phyloP scores from a whole-genome alignment of 495 filamentous ascomycete genomes.

The Annulohypoxylon maeteangense region DNA sequence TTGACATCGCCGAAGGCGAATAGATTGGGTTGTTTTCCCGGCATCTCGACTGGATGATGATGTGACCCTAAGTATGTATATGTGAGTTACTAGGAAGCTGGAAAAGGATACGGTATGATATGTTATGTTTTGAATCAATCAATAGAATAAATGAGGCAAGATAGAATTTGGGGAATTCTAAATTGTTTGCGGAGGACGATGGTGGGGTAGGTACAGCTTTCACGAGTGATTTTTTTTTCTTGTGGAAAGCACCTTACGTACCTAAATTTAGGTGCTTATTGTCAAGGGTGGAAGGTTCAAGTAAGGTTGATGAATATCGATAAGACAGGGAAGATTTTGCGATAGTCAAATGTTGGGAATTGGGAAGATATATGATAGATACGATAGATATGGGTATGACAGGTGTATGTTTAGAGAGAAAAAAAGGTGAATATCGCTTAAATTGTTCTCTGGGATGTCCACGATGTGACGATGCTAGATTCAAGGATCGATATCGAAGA shows the following conservation, averaged over 20 bases:
- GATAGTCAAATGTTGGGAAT: constrained; percentile 10
- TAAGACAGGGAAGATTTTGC: constrained; percentile 2
- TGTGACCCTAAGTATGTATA: constrained; percentile 14
- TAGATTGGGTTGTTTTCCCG: constrained; percentile 79
- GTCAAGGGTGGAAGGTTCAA: background rate
- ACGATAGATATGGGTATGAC: background rate
- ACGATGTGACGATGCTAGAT: constrained; percentile 1
- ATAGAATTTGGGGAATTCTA: constrained; percentile 15
- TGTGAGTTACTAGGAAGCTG: background rate
- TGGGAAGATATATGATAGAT: background rate
- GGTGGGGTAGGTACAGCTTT: constrained; percentile 32
- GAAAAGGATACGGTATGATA: background rate
- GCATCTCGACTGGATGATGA: constrained; percentile 60
- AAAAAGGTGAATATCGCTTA: constrained; percentile 2
- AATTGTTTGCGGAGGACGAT: constrained; percentile 31
- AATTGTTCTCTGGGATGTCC: background rate
- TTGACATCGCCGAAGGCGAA: constrained; percentile 78
- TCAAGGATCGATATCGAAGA: constrained; percentile 13
- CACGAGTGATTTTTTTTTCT: constrained; percentile 31
- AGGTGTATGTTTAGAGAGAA: background rate
- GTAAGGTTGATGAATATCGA: constrained; percentile 4
- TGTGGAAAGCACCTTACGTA: constrained; percentile 1
- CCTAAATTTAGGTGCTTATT: constrained; percentile 14
- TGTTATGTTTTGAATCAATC: background rate
- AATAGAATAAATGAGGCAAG: background rate